Conservation (phyloP, 106 monocot species). For the Chionographis japonica region DNA sequence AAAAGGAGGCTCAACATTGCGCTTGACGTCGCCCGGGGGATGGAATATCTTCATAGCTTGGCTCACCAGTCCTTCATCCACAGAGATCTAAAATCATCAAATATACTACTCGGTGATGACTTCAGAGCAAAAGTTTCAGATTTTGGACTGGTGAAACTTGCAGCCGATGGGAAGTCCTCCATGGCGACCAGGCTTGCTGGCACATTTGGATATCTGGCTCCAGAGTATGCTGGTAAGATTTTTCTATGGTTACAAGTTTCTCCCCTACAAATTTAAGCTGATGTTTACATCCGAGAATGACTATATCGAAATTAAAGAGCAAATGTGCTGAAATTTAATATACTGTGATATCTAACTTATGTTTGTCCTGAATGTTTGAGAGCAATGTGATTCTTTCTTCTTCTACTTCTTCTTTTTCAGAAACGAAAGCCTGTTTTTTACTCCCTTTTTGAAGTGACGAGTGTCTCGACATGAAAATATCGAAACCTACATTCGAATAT, state of each 20-base stretch:
- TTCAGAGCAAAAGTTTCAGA: conserved; percentile 70
- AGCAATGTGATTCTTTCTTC: too few species aligned
- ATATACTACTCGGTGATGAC: conserved; percentile 66
- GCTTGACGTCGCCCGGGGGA: conserved; percentile 63
- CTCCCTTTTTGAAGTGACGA: too few species aligned
- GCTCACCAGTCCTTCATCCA: conserved; percentile 67
- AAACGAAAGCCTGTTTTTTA: too few species aligned
- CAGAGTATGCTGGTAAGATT: conserved; percentile 74
- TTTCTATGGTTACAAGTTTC: not conserved
- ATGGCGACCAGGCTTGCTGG: conserved; percentile 71
- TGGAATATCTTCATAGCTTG: conserved; percentile 75
- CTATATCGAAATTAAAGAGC: too few species aligned
- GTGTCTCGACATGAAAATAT: too few species aligned
- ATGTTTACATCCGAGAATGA: not conserved
- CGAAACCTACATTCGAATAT: too few species aligned
- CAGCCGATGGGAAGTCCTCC: conserved; percentile 59
- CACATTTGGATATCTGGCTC: conserved; percentile 75
- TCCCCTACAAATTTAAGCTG: not conserved
- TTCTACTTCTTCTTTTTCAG: too few species aligned
- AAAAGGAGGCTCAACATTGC: conserved; percentile 65
- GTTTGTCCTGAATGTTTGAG: too few species aligned
- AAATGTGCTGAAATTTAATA: too few species aligned
- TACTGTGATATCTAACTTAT: too few species aligned
- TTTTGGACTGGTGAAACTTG: conserved; percentile 69
- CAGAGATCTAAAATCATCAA: conserved; percentile 71